These are phyloP conservation scores for Globisporangium canariense DNA, from an alignment of 352 stramenopile genomes.

Conservation along the genomic window DNA sequence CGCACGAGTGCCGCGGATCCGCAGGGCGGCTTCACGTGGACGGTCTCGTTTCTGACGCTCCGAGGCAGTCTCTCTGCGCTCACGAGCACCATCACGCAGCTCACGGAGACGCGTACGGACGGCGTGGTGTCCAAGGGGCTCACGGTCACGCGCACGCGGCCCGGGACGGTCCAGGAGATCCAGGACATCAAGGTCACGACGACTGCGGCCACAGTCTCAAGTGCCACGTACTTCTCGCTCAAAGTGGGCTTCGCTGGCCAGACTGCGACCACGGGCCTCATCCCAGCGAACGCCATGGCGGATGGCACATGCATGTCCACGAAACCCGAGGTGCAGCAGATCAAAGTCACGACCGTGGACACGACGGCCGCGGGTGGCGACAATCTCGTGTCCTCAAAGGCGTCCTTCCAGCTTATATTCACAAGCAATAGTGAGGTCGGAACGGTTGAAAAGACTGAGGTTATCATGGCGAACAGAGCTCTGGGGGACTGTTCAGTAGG, in stretches of 20 bases:
- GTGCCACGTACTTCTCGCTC: conserved; percentile 41
- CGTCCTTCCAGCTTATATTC: conserved; percentile 88
- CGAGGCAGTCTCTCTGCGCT: conserved; percentile 46
- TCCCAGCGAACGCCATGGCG: conserved; percentile 73
- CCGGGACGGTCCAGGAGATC: conserved; percentile 60
- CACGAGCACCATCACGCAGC: conserved; percentile 21
- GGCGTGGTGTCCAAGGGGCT: conserved; percentile 42
- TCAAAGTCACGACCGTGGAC: conserved; percentile 87
- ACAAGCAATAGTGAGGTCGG: conserved; percentile 55
- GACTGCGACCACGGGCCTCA: conserved; percentile 66
- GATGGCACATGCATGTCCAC: conserved; percentile 61
- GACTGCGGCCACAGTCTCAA: conserved; percentile 28
- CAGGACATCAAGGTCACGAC: conserved; percentile 67
- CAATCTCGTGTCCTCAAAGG: conserved; percentile 79
- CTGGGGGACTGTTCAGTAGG: conserved; percentile 78
- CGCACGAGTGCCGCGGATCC: conserved; percentile 60
- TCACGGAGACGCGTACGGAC: conserved; percentile 57
- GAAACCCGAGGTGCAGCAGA: conserved; percentile 86
- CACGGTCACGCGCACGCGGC: conserved; percentile 34
- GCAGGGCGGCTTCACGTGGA: conserved; percentile 92
- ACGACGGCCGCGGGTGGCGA: conserved; percentile 89
- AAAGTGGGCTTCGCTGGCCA: conserved; percentile 41
- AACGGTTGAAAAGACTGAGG: conserved; percentile 57
- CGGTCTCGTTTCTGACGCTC: conserved; percentile 89
- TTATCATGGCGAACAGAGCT: conserved; percentile 80